Evolutionary conservation across 257 asterid species (phyloP).

Genomic region (Capsicum rhomboideum): DNA sequence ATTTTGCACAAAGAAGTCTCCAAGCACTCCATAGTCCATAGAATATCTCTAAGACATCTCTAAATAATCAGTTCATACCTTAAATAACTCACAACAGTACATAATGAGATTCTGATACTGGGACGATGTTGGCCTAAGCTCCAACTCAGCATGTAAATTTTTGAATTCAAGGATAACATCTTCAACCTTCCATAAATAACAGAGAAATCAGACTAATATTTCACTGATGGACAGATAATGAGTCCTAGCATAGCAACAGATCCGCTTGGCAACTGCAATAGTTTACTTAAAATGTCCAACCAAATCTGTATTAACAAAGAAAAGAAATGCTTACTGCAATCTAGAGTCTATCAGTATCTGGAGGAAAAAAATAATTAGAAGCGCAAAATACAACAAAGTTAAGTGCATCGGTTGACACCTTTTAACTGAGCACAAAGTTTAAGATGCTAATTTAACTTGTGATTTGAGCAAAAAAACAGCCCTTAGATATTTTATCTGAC

Average conservation of each 20-base stretch:
- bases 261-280: neutral
- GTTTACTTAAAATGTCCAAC: neutral
- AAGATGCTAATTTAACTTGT: neutral
- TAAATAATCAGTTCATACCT: constrained; percentile 39
- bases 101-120: constrained; percentile 57
- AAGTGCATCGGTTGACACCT: neutral
- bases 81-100: constrained; percentile 41
- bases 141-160: constrained; percentile 41
- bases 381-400: neutral
- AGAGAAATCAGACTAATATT: constrained; percentile 3
- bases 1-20: neutral
- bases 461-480: neutral
- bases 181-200: constrained; percentile 52
- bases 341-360: neutral
- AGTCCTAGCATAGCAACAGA: neutral
- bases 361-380: neutral
- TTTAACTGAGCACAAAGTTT: neutral
- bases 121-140: constrained; percentile 47
- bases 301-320: neutral
- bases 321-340: neutral
- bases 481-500: neutral
- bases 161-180: constrained; percentile 44
- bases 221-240: neutral
- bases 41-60: neutral
- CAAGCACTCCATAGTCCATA: neutral